A percentile compares a stretch with the other conserved stretches of the same genome.
Conservation (phyloP, 371 early-diverging fungal species). For the Coemansia sp. region DNA sequence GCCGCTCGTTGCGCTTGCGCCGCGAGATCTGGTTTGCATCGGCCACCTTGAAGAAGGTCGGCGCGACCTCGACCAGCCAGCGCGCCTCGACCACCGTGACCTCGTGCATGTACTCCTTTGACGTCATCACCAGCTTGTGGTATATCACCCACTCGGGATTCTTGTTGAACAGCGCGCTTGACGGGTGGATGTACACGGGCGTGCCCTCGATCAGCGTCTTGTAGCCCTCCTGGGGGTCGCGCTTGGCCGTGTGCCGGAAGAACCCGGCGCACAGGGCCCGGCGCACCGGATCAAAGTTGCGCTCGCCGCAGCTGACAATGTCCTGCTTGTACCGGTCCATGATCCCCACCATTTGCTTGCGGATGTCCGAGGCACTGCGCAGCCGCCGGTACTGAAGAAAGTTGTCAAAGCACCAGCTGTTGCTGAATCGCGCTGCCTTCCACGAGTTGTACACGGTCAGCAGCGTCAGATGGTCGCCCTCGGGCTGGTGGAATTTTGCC, state of each 20-base stretch:
- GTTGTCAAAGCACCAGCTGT: constrained; percentile 96
- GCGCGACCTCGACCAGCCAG: constrained; percentile 97
- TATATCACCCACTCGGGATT: constrained; percentile 98
- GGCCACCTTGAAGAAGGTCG: constrained; percentile 91
- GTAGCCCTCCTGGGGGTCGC: constrained; percentile 96
- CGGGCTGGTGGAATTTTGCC: constrained; percentile 96
- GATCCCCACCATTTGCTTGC: constrained; percentile 93
- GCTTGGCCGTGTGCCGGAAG: constrained; percentile 95
- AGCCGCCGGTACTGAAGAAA: constrained; percentile 88
- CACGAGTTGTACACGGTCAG: constrained; percentile 95
- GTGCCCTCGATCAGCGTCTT: constrained; percentile 95
- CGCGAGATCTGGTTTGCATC: constrained; percentile 90
- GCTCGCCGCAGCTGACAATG: constrained; percentile 84
- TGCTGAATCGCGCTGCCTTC: constrained; percentile 81
- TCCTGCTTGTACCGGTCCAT: constrained; percentile 96
- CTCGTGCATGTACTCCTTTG: constrained; percentile 97
- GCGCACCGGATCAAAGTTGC: constrained; percentile 86
- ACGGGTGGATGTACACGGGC: constrained; percentile 96
- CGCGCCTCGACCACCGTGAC: constrained; percentile 94
- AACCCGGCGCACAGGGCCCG: constrained; percentile 89
- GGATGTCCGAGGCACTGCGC: constrained; percentile 88
- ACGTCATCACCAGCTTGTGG: constrained; percentile 95
- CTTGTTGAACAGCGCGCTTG: constrained; percentile 90
- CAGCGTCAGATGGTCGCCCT: constrained; percentile 96
- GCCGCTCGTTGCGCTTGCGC: constrained; percentile 88